Percentiles rank a stretch among this genome's conserved stretches.
phyloP scores from a whole-genome alignment of 768 basidiomycete genomes.

The Tulasnella sp. region DNA sequence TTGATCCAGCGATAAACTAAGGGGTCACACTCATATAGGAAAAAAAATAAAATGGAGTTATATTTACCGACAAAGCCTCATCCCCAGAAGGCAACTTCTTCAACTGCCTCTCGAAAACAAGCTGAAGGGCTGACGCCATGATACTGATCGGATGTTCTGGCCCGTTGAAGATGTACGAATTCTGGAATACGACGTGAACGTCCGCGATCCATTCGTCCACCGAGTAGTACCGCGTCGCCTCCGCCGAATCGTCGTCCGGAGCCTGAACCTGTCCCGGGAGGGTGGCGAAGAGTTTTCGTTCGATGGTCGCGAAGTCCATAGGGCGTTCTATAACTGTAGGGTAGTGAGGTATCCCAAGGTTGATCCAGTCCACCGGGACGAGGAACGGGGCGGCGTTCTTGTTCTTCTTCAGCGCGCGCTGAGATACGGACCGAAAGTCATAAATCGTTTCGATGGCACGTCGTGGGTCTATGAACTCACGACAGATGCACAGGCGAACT shows the following conservation, averaged over 20 bases:
- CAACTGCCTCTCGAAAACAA: slow-evolving; percentile 27
- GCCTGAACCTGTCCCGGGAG: background rate
- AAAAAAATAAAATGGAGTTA: background rate
- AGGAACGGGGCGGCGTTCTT: slow-evolving; percentile 30
- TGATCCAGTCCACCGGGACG: slow-evolving; percentile 33
- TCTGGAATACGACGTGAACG: slow-evolving; percentile 33
- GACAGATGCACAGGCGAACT: no score
- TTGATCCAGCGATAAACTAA: no score
- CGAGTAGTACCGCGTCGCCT: slow-evolving; percentile 22
- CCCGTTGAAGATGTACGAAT: slow-evolving; percentile 35
- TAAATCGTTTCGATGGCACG: no score
- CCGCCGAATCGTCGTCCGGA: background rate
- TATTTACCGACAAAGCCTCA: slow-evolving; percentile 17
- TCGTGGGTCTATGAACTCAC: no score
- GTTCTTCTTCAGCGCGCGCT: slow-evolving; percentile 31
- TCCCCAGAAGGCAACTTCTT: slow-evolving; percentile 26
- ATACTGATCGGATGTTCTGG: slow-evolving; percentile 26
- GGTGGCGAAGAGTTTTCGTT: slow-evolving; percentile 28
- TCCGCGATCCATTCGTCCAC: slow-evolving; percentile 30
- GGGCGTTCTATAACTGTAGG: slow-evolving; percentile 29
- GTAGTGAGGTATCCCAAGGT: slow-evolving; percentile 33
- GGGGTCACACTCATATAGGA: no score
- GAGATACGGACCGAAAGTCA: no score
- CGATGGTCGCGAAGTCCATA: slow-evolving; percentile 35
- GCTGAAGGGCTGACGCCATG: slow-evolving; percentile 28